Evolutionary conservation across 306 rosid genomes (phyloP), one percentile per base, ranked within the genome.

Genomic region (Leucaena leucocephala): DNA sequence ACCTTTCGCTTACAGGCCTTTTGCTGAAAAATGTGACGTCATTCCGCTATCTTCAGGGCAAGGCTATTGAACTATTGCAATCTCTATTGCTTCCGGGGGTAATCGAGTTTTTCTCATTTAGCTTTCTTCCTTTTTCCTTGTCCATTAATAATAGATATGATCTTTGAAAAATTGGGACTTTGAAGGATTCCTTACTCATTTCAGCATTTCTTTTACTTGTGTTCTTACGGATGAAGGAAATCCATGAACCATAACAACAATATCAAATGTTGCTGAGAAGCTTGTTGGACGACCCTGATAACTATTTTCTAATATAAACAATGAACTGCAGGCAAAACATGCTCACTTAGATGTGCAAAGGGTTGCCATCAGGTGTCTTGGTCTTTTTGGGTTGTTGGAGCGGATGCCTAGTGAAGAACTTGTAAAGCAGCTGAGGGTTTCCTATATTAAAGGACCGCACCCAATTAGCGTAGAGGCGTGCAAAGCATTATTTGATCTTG

Each of bases 81-180:
- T 88, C 97, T 48, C 81, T 94, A 71, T 81, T 94, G 83, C 95
- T 94, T 84, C 95, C 98, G 2, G 98, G 90, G 92, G 98, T 92
- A 90, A 83, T 66, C 22, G 75, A 55, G 27, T 33, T 80, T 7
- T 77, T 44, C 33, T 67, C 13, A n/a, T 13, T 9, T n/a, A 16
- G 27, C 39, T 76, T 19, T 27, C 67, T 46, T 40, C 43, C 43
- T 40, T 40, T 33, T 13, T 12, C 4, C 42, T 6, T 34, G 14
- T 35, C 15, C n/a, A 36, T 14, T 34, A 12, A 42, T 40, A 5
- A 38, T 17, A 5, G 15, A 38, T 69, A 10, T 14, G 12, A 44
- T 42, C 38, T 9, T 46, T 44, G 54, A 45, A 45, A 45, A 69
- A 22, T 22, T 21, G 4, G 55, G 73, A 42, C 73, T 12, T 12